Base-by-base conservation (phyloP, 805 yeast genomes). In the Jamesozyma rosinii region DNA sequence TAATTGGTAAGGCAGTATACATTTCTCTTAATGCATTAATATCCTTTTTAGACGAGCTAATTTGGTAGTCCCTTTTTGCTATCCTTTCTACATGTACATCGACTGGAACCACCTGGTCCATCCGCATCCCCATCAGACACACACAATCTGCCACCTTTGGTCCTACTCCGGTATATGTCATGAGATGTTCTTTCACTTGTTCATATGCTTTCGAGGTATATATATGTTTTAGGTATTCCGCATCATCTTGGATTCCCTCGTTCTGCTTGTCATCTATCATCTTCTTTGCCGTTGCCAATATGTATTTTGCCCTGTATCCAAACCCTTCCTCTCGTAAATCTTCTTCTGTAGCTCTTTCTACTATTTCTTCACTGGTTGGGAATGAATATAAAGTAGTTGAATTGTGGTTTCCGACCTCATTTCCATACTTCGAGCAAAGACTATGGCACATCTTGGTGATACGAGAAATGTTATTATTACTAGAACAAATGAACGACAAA, bases 71-170 rank as follows among this genome's bases (percentile, higher is more conserved):
- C 43, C 95, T 68, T 44, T 76, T 74, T 0, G 96, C 95, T 40
- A 92, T 83, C 55, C 89, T 86, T 68, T 81, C 83, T 19, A 92
- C 94, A 57, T 92, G 98, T 0, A 97, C 94, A 61, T 92, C 98
- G 1, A 92, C 85, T 0, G 98, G 98, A 3, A 92, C 96, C 10
- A 86, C 76, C 44, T 81, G 86, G 54, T 83, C 86, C 47, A 90
- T 68, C 17, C 44, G 48, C 37, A 61, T 43, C 1, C 66, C 66
- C 97, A 92, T 90, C 37, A 92, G 68, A 49, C 94, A 81, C 14
- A 92, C 92, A 61, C 98, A 92, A 54, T 92, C 98, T 0, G 98
- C 97, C 1, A 92, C 97, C 64, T 92, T 92, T 0, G 97, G 97
- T 0, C 98, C 98, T 0, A 92, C 96, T 0, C 98, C 98, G 3